Percentiles rank a stretch among this genome's conserved stretches.
Evolutionary conservation across 805 yeast species (phyloP).

Genomic region (Candida bentonensis): DNA sequence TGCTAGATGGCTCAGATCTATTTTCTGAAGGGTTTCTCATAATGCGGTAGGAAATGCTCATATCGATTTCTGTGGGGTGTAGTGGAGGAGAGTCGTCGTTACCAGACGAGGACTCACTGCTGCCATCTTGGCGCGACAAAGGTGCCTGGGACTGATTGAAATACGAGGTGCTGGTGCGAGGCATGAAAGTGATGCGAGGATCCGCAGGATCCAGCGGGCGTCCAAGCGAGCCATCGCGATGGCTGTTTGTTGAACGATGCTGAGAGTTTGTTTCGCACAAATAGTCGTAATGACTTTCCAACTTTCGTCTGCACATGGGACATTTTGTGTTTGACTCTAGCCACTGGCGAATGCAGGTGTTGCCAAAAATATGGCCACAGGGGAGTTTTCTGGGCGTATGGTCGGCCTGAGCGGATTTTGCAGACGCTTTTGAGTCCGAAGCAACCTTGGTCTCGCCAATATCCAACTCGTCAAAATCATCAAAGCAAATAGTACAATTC

Average conservation of each 20-base stretch:
- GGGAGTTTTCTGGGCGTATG: slow-evolving; percentile 69
- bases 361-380: slow-evolving; percentile 79
- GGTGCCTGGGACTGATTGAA: too few species aligned
- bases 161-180: not conserved
- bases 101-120: too few species aligned
- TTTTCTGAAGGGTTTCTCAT: too few species aligned
- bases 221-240: too few species aligned
- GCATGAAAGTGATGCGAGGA: not conserved
- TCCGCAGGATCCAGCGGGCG: too few species aligned
- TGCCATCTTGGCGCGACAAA: too few species aligned
- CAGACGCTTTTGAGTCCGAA: not conserved
- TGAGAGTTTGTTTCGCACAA: not conserved
- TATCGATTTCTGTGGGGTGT: too few species aligned
- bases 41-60: too few species aligned
- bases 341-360: slow-evolving; percentile 79
- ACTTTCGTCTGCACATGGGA: slow-evolving; percentile 65
- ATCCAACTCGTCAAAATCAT: slow-evolving; percentile 14
- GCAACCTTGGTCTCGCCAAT: not conserved
- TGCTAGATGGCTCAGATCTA: too few species aligned
- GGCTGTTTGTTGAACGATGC: too few species aligned
- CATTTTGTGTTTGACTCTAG: slow-evolving; percentile 58
- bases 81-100: too few species aligned
- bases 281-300: slow-evolving; percentile 19
- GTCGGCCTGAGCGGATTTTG: slow-evolving; percentile 4
- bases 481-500: slow-evolving; percentile 32